A percentile compares a stretch with the other conserved stretches of the same genome.
Conservation (phyloP, 176 grass and related monocot genomes). For the Dactylis glomerata region DNA sequence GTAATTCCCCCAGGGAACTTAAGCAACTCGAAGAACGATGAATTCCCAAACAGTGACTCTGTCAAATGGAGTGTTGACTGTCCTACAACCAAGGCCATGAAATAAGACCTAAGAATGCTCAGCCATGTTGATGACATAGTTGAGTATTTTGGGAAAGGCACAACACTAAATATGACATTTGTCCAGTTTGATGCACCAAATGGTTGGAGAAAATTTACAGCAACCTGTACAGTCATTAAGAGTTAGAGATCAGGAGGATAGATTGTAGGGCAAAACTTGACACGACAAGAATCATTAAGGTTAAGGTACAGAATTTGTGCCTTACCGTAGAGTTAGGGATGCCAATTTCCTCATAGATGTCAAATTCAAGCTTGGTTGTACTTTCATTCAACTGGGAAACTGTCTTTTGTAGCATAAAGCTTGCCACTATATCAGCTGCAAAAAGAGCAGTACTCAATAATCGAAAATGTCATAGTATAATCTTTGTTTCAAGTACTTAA, state of each 20-base stretch:
- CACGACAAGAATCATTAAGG: constrained; percentile 24
- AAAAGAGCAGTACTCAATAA: constrained; percentile 7
- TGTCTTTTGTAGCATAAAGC: constrained; percentile 72
- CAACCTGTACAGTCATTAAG: constrained; percentile 43
- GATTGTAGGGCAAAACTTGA: background rate
- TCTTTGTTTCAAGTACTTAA: background rate
- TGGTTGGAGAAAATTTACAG: constrained; percentile 60
- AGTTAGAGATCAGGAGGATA: background rate
- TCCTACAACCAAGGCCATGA: constrained; percentile 64
- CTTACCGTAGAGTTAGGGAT: constrained; percentile 77
- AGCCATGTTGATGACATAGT: constrained; percentile 61
- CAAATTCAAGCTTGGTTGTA: constrained; percentile 69
- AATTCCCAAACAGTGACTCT: constrained; percentile 59
- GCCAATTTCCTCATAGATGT: constrained; percentile 87
- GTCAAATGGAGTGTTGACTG: constrained; percentile 80
- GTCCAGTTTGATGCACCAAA: constrained; percentile 54
- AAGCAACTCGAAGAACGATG: constrained; percentile 64
- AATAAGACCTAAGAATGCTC: constrained; percentile 77
- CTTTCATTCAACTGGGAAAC: constrained; percentile 53
- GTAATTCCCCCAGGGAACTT: constrained; percentile 92
- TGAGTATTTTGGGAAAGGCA: constrained; percentile 69
- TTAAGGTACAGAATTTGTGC: constrained; percentile 2
- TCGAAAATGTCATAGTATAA: background rate
- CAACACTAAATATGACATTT: constrained; percentile 75
- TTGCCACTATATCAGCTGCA: constrained; percentile 81